Base-by-base conservation (phyloP, 116 monocot genomes). In the Phalaenopsis hybrid region DNA sequence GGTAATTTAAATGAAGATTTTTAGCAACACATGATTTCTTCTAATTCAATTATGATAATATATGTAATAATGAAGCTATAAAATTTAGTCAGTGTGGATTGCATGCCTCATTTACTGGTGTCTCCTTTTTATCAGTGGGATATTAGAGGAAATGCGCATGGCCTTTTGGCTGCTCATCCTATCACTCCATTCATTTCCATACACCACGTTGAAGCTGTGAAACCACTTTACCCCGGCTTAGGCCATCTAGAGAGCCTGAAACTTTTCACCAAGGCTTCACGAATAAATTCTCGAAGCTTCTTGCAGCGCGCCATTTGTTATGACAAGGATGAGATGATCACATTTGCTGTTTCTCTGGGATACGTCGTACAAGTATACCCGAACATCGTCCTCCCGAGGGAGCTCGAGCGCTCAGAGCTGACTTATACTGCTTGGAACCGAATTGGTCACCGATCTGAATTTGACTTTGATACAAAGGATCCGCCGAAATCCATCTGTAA, bases 391-490 rank as follows among this genome's bases (percentile, higher is more conserved):
- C 88, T 90, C 79, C 98, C 98, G n/a, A 74, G 90, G 45, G 98
- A 98, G 13, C 61, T 97, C 58, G 97, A 97, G 79, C 86, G 89
- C 15, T 89, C 97, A 3, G 93, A 92, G 82, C 65, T 77, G 80
- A 97, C 94, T 57, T 97, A 85, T 67, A 57, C 85, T 44, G 90
- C 92, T 9, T 94, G 92, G 91, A 91, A 93, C 82, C 78, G 79
- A 82, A 17, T 82, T 75, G 76, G 82, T 28, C 75, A 81, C n/a
- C 85, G 81, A 83, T 78, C 61, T 77, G 96, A 96, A 82, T 94
- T 96, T 87, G 96, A 92, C 82, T 88, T 96, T 88, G 96, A 96
- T 61, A 94, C 94, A 12, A 92, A 82, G 81, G 94, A 94, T 86
- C 79, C 68, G 12, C 83, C 80, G 82, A 89, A 63, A 72, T 92